Percentiles rank a stretch among this genome's conserved stretches.
phyloP scores from a whole-genome alignment of 2,329 filamentous ascomycete species.

The Fusarium continuum region DNA sequence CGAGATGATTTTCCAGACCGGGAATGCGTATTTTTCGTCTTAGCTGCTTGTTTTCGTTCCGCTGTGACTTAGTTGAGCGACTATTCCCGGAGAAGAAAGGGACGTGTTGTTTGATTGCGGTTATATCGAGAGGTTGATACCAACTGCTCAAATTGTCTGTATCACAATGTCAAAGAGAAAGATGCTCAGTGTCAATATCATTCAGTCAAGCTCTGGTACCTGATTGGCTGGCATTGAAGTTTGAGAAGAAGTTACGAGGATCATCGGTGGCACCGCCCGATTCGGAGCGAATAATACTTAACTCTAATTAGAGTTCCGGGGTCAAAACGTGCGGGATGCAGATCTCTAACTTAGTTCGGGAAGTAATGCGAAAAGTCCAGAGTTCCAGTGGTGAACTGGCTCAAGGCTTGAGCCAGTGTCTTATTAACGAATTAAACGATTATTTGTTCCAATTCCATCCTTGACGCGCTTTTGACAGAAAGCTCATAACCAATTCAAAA shows the following conservation, averaged over 20 bases:
- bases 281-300: not conserved
- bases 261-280: not conserved
- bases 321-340: not conserved
- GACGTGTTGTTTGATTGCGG: conserved; percentile 35
- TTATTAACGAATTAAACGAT: conserved; percentile 41
- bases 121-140: conserved; percentile 2
- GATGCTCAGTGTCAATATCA: too few relatives aligned
- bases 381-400: not conserved
- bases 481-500: conserved; percentile 8
- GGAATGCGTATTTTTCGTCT: conserved; percentile 9
- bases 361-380: not conserved
- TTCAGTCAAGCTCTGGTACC: too few relatives aligned
- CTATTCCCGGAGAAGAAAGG: conserved; percentile 12
- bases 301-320: not conserved
- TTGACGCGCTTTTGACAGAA: conserved; percentile 18
- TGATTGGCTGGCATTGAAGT: too few relatives aligned
- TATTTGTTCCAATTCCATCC: conserved; percentile 31
- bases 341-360: not conserved
- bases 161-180: conserved; percentile 30
- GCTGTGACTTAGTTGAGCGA: conserved; percentile 12
- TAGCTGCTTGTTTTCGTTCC: conserved; percentile 3
- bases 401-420: not conserved
- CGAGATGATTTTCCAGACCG: conserved; percentile 20
- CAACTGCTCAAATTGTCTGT: conserved; percentile 20
- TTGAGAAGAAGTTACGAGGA: not conserved